Evolutionary conservation across 176 grass and related monocot genomes (phyloP).

Genomic region (Musa acuminata): DNA sequence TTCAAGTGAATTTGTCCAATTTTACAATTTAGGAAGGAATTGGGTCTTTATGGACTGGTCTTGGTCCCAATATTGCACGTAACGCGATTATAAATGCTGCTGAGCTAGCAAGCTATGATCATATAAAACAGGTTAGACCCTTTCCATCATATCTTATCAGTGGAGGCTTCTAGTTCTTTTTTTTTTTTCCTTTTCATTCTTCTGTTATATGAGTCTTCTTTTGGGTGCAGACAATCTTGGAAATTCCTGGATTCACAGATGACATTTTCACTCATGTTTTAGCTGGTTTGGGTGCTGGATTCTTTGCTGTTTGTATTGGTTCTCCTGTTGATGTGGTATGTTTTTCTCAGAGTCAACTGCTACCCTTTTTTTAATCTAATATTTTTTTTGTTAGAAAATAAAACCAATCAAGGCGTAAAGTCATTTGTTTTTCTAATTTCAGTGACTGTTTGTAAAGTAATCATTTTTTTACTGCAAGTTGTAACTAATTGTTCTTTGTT

Average conservation of each 20-base stretch:
- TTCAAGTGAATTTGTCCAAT: not conserved
- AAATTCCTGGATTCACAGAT: conserved; percentile 90
- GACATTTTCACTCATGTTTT: conserved; percentile 78
- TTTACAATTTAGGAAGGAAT: conserved; percentile 53
- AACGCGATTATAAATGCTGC: conserved; percentile 91
- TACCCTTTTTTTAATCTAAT: not conserved
- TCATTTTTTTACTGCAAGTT: not conserved
- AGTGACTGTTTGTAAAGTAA: not conserved
- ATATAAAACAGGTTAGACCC: conserved; percentile 69
- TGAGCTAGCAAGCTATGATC: conserved; percentile 93
- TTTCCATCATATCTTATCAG: not conserved
- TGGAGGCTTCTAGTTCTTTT: not conserved
- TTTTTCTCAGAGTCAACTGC: conserved; percentile 7
- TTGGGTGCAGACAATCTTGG: conserved; percentile 60
- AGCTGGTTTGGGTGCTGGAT: conserved; percentile 75
- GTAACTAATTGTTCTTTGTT: not conserved
- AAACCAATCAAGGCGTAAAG: not conserved
- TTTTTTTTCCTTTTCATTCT: not conserved
- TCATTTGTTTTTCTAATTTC: too few relatives aligned
- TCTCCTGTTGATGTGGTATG: conserved; percentile 92
- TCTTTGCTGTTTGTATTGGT: conserved; percentile 95
- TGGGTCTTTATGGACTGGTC: conserved; percentile 57
- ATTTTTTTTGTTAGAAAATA: not conserved
- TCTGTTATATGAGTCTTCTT: not conserved
- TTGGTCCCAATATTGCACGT: conserved; percentile 71